Percentiles rank a stretch among this genome's conserved stretches.
Evolutionary conservation across 345 rosid genomes (phyloP).

Genomic region (Aegle marmelos): DNA sequence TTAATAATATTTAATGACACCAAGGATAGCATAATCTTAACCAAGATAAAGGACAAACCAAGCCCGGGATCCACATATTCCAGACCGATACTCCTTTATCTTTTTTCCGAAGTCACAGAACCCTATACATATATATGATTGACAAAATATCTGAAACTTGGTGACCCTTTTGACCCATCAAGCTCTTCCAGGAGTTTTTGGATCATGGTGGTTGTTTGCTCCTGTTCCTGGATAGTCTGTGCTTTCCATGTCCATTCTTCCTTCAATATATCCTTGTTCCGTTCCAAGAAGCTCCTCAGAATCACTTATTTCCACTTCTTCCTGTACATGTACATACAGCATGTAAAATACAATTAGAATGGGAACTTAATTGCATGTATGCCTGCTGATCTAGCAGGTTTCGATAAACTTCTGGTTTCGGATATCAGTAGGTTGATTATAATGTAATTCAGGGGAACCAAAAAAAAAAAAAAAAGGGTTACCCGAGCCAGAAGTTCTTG

Average conservation of each 20-base stretch:
- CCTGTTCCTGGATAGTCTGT: slow-evolving; percentile 74
- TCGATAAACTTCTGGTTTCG: too few relatives aligned
- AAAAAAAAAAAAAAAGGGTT: neutral
- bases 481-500: slow-evolving; percentile 40
- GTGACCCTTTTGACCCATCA: neutral
- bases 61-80: slow-evolving; percentile 8
- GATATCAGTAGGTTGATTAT: neutral
- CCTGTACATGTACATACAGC: slow-evolving; percentile 9
- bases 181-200: slow-evolving; percentile 47
- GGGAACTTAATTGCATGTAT: too few relatives aligned
- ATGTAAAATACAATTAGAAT: too few relatives aligned
- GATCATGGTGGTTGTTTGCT: slow-evolving; percentile 67
- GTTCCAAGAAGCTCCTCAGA: slow-evolving; percentile 12
- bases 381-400: too few relatives aligned
- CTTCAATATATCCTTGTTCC: slow-evolving; percentile 20
- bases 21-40: neutral
- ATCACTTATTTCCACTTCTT: slow-evolving; percentile 20
- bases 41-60: slow-evolving; percentile 3
- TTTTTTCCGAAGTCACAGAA: neutral
- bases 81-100: neutral
- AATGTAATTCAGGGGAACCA: neutral
- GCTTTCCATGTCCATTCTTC: slow-evolving; percentile 51
- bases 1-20: neutral
- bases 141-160: neutral
- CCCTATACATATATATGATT: neutral